These are phyloP conservation scores for Cercospora nicotianae DNA, from an alignment of 2,329 filamentous ascomycete genomes.

Conservation along the genomic window DNA sequence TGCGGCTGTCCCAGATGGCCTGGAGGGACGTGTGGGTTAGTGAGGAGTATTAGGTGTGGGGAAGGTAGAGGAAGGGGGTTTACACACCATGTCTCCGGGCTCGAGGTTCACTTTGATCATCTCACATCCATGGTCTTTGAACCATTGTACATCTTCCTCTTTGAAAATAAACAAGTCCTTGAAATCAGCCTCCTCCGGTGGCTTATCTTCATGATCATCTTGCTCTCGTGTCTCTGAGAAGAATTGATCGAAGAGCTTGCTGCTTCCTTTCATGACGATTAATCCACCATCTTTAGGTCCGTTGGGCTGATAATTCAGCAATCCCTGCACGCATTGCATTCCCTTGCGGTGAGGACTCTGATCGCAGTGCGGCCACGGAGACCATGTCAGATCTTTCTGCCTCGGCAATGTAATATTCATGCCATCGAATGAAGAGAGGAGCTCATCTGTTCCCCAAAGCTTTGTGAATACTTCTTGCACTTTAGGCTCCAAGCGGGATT, in stretches of 20 bases:
- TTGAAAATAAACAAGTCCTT: slow-evolving; percentile 48
- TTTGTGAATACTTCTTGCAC: slow-evolving; percentile 46
- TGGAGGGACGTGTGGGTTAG: not conserved
- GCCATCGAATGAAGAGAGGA: slow-evolving; percentile 38
- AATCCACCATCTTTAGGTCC: slow-evolving; percentile 51
- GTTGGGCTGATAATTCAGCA: slow-evolving; percentile 49
- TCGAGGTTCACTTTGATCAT: slow-evolving; percentile 27
- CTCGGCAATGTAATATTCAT: slow-evolving; percentile 49
- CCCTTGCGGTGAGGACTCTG: slow-evolving; percentile 46
- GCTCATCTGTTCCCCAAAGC: slow-evolving; percentile 43
- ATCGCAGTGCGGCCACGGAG: slow-evolving; percentile 48
- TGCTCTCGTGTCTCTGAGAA: slow-evolving; percentile 41
- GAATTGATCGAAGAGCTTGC: slow-evolving; percentile 48
- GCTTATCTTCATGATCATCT: slow-evolving; percentile 37
- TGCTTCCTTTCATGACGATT: slow-evolving; percentile 48
- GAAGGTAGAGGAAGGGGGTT: too few species aligned
- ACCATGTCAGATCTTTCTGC: slow-evolving; percentile 42
- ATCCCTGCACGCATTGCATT: slow-evolving; percentile 46
- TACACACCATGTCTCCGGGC: slow-evolving; percentile 24
- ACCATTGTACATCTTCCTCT: slow-evolving; percentile 37
- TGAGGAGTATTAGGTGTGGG: too few species aligned
- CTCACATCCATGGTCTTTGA: slow-evolving; percentile 27
- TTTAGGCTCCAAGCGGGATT: slow-evolving; percentile 44
- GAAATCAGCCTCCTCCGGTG: slow-evolving; percentile 38
- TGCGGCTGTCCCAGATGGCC: slow-evolving; percentile 39